A percentile compares a stretch with the other conserved stretches of the same genome.
These are phyloP conservation scores for Mycena vulgaris DNA, from an alignment of 768 basidiomycete species.

Conservation along the genomic window DNA sequence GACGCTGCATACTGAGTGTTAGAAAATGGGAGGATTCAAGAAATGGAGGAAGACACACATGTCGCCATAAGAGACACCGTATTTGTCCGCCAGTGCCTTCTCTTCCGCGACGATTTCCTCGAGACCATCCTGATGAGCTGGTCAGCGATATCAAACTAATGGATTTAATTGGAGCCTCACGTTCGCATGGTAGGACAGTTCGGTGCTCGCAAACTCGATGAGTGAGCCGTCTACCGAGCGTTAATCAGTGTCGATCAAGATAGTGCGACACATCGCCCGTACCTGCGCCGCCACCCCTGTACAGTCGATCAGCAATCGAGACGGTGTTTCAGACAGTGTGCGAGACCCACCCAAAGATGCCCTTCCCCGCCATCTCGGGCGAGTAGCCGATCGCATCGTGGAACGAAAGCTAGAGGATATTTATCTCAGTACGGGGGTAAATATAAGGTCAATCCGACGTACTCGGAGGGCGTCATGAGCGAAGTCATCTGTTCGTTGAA, in stretches of 20 bases:
- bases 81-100: constrained; percentile 10
- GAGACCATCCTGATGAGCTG: constrained; percentile 4
- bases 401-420: constrained; percentile 30
- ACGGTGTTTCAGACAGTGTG: neutral
- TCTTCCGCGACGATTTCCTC: constrained; percentile 21
- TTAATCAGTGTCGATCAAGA: neutral
- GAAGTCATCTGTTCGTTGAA: constrained; percentile 24
- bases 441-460: neutral
- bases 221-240: constrained; percentile 28
- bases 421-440: neutral
- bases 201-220: constrained; percentile 19
- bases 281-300: constrained; percentile 32
- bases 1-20: constrained; percentile 37
- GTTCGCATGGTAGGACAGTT: constrained; percentile 26
- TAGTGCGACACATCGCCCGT: neutral
- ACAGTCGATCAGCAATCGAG: neutral
- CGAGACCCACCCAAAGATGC: constrained; percentile 27
- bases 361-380: constrained; percentile 9
- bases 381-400: constrained; percentile 39
- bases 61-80: constrained; percentile 34
- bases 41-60: constrained; percentile 6
- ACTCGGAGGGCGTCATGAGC: constrained; percentile 38
- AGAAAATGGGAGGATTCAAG: neutral
- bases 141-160: neutral
- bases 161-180: neutral